Conservation (phyloP, 2,329 filamentous ascomycete genomes). For the Boeremia lycopersici region DNA sequence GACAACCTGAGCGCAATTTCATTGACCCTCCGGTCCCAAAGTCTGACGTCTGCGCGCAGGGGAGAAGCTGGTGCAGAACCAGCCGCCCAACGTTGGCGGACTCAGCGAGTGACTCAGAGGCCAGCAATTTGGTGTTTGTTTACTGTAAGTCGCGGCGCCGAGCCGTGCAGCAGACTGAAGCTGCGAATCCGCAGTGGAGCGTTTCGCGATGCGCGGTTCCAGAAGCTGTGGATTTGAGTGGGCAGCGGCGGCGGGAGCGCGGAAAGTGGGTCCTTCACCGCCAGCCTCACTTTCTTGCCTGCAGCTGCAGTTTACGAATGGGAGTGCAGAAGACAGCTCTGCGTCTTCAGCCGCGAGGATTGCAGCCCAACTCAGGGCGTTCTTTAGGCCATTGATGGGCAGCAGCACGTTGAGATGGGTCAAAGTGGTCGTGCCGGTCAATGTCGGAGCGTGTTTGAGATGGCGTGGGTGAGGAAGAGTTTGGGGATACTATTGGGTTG, state of each 20-base stretch:
- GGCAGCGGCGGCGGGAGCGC: constrained; percentile 1
- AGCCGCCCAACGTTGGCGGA: not conserved
- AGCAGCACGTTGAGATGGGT: not conserved
- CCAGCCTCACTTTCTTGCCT: constrained; percentile 14
- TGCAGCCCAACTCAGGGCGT: not conserved
- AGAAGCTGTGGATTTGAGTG: constrained; percentile 3
- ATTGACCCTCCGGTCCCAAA: not conserved
- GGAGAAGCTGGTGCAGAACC: not conserved
- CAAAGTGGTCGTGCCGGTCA: not conserved
- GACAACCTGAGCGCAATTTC: not conserved
- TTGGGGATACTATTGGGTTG: not conserved
- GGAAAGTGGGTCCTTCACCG: constrained; percentile 6
- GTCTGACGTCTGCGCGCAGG: not conserved
- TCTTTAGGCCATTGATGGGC: not conserved
- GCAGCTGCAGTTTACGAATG: not conserved
- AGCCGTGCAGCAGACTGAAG: too few relatives aligned
- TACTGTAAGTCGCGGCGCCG: too few relatives aligned
- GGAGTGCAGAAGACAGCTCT: not conserved
- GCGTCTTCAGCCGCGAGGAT: not conserved
- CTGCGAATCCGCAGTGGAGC: not conserved
- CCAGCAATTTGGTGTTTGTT: too few relatives aligned
- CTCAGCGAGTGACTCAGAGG: too few relatives aligned
- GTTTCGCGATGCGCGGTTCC: not conserved
- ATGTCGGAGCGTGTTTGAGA: constrained; percentile 1
- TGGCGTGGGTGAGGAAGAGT: not conserved